Conservation (phyloP, 768 basidiomycete species). For the Guyanaporus albipodus region DNA sequence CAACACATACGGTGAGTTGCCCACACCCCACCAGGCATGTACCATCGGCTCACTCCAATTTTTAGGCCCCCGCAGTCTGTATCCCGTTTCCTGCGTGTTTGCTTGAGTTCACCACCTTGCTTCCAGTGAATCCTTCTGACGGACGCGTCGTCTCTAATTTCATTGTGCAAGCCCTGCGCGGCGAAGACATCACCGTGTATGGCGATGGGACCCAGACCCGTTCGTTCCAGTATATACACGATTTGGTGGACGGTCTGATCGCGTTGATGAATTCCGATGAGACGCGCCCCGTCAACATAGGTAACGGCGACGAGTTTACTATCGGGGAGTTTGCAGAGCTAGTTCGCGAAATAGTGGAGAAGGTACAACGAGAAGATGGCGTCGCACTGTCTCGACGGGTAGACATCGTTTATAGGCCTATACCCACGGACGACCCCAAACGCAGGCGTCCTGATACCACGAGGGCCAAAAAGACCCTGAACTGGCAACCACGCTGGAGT, state of each 20-base stretch:
- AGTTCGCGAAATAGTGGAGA: constrained; percentile 88
- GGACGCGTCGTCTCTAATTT: constrained; percentile 99
- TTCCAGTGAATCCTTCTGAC: constrained; percentile 88
- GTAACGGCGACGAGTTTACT: constrained; percentile 93
- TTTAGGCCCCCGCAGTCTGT: constrained; percentile 61
- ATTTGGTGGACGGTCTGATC: constrained; percentile 91
- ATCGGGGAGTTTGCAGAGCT: constrained; percentile 92
- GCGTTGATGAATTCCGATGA: constrained; percentile 94
- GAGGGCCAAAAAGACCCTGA: constrained; percentile 75
- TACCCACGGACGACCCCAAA: constrained; percentile 93
- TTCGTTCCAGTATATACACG: constrained; percentile 98
- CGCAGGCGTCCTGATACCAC: constrained; percentile 91
- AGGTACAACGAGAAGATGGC: constrained; percentile 86
- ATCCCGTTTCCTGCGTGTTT: constrained; percentile 31
- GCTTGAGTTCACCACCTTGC: constrained; percentile 21
- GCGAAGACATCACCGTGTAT: constrained; percentile 96
- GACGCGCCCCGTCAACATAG: constrained; percentile 93
- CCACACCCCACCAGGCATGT: background rate
- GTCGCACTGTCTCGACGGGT: constrained; percentile 46
- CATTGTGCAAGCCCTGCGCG: constrained; percentile 94
- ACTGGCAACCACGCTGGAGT: constrained; percentile 93
- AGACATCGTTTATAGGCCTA: constrained; percentile 71
- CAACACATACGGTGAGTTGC: constrained; percentile 76
- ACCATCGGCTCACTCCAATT: background rate
- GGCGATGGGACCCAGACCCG: constrained; percentile 92